Conservation (phyloP, 331 rosid species). For the Pyracantha coccinea region DNA sequence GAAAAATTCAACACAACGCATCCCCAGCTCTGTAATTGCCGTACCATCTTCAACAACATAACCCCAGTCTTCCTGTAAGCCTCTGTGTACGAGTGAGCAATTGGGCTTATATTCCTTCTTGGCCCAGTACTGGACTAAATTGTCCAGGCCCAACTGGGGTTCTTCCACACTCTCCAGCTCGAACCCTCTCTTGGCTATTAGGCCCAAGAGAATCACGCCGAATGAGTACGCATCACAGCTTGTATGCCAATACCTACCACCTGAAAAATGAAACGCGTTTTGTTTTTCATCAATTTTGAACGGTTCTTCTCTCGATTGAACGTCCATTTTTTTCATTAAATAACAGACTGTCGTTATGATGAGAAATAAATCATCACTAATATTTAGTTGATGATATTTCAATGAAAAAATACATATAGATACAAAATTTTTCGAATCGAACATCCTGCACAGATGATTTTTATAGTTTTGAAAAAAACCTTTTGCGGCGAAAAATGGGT, state of each 20-base stretch:
- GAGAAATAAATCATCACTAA: too few species aligned
- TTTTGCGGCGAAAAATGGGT: constrained; percentile 35
- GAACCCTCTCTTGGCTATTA: constrained; percentile 34
- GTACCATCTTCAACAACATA: constrained; percentile 39
- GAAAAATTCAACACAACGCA: constrained; percentile 63
- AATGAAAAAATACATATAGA: too few species aligned
- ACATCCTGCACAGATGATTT: too few species aligned
- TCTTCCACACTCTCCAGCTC: constrained; percentile 8
- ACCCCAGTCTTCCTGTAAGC: constrained; percentile 48
- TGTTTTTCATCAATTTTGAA: background rate
- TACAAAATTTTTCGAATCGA: too few species aligned
- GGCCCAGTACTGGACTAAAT: constrained; percentile 47
- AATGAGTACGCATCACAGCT: constrained; percentile 48
- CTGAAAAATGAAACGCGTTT: background rate
- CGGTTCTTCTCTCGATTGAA: too few species aligned
- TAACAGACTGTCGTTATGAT: too few species aligned
- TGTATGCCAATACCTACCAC: constrained; percentile 31
- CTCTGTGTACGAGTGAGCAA: constrained; percentile 36
- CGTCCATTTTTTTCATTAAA: too few species aligned
- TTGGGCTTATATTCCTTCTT: constrained; percentile 50
- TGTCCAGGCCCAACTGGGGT: constrained; percentile 12
- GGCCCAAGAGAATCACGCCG: constrained; percentile 48
- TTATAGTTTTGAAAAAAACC: constrained; percentile 10
- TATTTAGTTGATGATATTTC: too few species aligned
- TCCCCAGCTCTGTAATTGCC: constrained; percentile 35